Conservation (phyloP, 2,329 filamentous ascomycete species). For the Stachybotrys chlorohalonatus region DNA sequence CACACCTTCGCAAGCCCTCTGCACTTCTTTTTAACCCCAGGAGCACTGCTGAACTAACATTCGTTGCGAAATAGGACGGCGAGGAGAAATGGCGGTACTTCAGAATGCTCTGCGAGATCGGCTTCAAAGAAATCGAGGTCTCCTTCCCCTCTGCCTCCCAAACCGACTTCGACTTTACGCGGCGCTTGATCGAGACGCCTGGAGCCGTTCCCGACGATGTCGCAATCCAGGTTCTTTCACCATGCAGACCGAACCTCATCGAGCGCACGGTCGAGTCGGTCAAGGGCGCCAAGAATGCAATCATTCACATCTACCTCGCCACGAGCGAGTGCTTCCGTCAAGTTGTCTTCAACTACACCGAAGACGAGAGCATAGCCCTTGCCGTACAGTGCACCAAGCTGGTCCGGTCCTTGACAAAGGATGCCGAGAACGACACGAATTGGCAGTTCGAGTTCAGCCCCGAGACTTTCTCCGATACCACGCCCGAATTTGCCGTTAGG, state of each 20-base stretch:
- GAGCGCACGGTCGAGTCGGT: conserved; percentile 80
- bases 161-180: conserved; percentile 93
- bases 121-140: conserved; percentile 97
- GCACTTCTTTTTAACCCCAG: conserved; percentile 2
- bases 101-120: conserved; percentile 39
- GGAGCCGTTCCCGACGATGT: conserved; percentile 82
- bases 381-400: conserved; percentile 81
- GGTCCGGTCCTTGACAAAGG: conserved; percentile 84
- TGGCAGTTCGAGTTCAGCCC: conserved; percentile 82
- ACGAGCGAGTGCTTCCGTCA: conserved; percentile 93
- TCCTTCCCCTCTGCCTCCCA: conserved; percentile 92
- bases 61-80: conserved; percentile 54
- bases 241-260: conserved; percentile 88
- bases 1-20: background rate
- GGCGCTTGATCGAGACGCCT: conserved; percentile 75
- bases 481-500: conserved; percentile 70
- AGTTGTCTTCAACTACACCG: conserved; percentile 80
- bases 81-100: conserved; percentile 95
- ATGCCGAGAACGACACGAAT: conserved; percentile 47
- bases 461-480: conserved; percentile 85
- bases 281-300: conserved; percentile 82
- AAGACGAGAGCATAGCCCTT: conserved; percentile 71
- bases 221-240: conserved; percentile 83
- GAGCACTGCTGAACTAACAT: no score
- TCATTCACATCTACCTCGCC: conserved; percentile 92